Conservation (phyloP, 768 basidiomycete species). For the Amanita polypyramis region DNA sequence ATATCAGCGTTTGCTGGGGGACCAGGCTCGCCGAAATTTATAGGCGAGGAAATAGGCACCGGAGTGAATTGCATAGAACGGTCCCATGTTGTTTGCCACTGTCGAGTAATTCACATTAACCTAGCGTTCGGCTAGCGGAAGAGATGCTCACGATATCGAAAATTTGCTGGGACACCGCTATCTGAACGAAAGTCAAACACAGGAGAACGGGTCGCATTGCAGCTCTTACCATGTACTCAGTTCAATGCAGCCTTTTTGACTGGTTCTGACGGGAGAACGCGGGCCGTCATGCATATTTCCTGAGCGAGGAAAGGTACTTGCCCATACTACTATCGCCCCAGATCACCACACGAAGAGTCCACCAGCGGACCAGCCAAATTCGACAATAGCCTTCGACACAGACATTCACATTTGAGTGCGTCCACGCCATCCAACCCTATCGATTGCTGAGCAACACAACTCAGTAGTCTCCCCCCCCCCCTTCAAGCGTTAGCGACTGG, state of each 20-base stretch:
- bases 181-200: background rate
- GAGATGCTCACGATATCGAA: background rate
- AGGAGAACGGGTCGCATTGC: conserved; percentile 1
- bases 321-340: background rate
- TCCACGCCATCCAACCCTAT: too few species aligned
- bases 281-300: background rate
- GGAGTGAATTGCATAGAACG: conserved; percentile 41
- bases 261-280: conserved; percentile 25
- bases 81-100: conserved; percentile 59
- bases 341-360: background rate
- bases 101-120: background rate
- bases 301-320: background rate
- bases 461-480: too few species aligned
- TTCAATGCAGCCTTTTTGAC: background rate
- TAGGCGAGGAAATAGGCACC: conserved; percentile 32
- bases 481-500: too few species aligned
- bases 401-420: too few species aligned
- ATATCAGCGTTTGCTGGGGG: conserved; percentile 52
- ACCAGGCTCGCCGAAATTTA: conserved; percentile 52
- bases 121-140: background rate
- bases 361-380: background rate
- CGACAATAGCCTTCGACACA: background rate
- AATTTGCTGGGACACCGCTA: background rate
- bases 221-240: conserved; percentile 28
- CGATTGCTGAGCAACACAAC: too few species aligned